Evolutionary conservation across 202 grass and related monocot genomes (phyloP).

Genomic region (Zizania palustris): DNA sequence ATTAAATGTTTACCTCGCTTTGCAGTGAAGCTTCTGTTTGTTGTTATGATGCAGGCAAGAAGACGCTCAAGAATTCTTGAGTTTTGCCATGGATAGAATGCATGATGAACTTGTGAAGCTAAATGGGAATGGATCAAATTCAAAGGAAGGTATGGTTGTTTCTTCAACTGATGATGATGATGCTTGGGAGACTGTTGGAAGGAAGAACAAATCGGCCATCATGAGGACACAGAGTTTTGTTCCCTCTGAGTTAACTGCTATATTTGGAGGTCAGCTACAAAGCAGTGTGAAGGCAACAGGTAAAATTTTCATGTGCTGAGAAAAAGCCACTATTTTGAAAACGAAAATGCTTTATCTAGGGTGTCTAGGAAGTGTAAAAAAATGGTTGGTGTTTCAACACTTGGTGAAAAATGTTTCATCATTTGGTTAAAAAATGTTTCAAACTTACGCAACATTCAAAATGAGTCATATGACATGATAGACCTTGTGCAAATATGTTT

Average conservation of each 20-base stretch:
- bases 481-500: background rate
- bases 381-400: no score
- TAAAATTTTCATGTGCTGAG: constrained; percentile 44
- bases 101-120: constrained; percentile 93
- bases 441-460: no score
- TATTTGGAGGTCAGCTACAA: constrained; percentile 92
- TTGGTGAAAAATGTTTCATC: no score
- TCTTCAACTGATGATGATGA: constrained; percentile 84
- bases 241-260: constrained; percentile 82
- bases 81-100: constrained; percentile 94
- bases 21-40: constrained; percentile 19
- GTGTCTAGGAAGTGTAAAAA: no score
- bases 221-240: constrained; percentile 87
- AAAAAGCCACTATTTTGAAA: background rate
- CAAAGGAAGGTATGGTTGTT: constrained; percentile 64
- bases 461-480: constrained; percentile 16
- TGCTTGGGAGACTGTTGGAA: constrained; percentile 96
- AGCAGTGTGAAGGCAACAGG: constrained; percentile 87
- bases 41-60: constrained; percentile 72
- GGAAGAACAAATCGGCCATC: constrained; percentile 89
- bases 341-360: no score
- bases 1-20: background rate
- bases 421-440: no score
- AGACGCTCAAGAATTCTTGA: constrained; percentile 96
- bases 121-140: constrained; percentile 57